Evolutionary conservation across 2,329 filamentous ascomycete species (phyloP).

Genomic region (Onygenales sp.): DNA sequence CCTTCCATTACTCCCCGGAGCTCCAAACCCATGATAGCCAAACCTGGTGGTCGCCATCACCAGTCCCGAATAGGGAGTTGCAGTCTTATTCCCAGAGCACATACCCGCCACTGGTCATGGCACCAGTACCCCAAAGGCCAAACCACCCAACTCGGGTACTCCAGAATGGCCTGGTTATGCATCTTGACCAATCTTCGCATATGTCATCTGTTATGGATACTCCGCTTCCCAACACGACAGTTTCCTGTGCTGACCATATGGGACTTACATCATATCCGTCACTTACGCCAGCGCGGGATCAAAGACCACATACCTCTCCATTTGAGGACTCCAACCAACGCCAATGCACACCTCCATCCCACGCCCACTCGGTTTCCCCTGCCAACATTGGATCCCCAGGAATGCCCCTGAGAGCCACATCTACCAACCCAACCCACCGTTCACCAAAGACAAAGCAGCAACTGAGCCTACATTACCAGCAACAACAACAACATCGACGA

Average conservation of each 20-base stretch:
- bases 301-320: conserved; percentile 1
- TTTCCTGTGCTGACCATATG: conserved; percentile 6
- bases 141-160: conserved; percentile 24
- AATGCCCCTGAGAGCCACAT: conserved; percentile 1
- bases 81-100: conserved; percentile 24
- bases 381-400: background rate
- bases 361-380: conserved; percentile 5
- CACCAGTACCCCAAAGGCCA: conserved; percentile 25
- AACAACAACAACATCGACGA: conserved; percentile 20
- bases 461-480: background rate
- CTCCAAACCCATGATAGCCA: conserved; percentile 28
- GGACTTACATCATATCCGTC: conserved; percentile 2
- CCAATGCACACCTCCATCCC: conserved; percentile 4
- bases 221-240: conserved; percentile 15
- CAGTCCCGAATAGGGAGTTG: conserved; percentile 24
- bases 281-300: conserved; percentile 1
- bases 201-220: conserved; percentile 20
- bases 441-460: conserved; percentile 18
- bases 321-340: background rate
- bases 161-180: conserved; percentile 32
- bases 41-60: conserved; percentile 29
- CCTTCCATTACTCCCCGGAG: conserved; percentile 31
- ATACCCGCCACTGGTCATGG: conserved; percentile 25
- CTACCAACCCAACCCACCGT: conserved; percentile 11
- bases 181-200: conserved; percentile 28